Base-by-base conservation (phyloP, 2,329 filamentous ascomycete genomes). In the Elsinoe australis region DNA sequence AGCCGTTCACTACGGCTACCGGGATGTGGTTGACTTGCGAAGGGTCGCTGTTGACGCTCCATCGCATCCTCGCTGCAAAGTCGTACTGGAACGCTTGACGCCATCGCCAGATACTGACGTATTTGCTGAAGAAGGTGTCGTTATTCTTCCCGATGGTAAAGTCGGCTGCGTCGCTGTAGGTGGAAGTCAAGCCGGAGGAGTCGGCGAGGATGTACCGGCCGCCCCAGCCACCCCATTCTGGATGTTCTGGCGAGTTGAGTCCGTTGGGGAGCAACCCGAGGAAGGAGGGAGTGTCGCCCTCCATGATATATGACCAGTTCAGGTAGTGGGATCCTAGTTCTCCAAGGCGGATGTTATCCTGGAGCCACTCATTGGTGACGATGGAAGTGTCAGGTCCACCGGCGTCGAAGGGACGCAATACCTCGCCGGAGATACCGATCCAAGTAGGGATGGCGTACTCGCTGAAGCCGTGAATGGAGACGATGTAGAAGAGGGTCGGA, bases 401-500 rank as follows among this genome's bases (percentile, higher is more conserved):
- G 33, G 68, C 59, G 46, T 74, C 70, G 46, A 73, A 72, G 21
- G 61, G 64, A 45, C 72, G 73, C 54, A 64, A 70, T 2, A 52
- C 52, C 3, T 75, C 71, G 4, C 72, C 72, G 0, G 68, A 73
- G 31, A 80, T 80, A 1, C 76, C 76, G 9, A 44, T 44, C 39
- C 39, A 44, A 3, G 39, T 44, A 5, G 39, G 39, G 9, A 44
- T 44, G 3, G 24, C 67, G 52, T 80, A 81, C 39, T 73, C 64
- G 53, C 74, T 74, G 69, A 71, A 80, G 5, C 68, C 74, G 55
- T 80, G 77, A 1, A 78, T 59, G 0, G 72, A 75, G 10, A 63
- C 64, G 47, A 80, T 76, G 58, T 77, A 79, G 54, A 76, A 73
- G 5, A 80, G 56, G 19, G 74, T 69, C 0, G 77, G 74, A 51